These are phyloP conservation scores for Phytopythium ostracodes DNA, from an alignment of 352 stramenopile genomes.

Conservation along the genomic window DNA sequence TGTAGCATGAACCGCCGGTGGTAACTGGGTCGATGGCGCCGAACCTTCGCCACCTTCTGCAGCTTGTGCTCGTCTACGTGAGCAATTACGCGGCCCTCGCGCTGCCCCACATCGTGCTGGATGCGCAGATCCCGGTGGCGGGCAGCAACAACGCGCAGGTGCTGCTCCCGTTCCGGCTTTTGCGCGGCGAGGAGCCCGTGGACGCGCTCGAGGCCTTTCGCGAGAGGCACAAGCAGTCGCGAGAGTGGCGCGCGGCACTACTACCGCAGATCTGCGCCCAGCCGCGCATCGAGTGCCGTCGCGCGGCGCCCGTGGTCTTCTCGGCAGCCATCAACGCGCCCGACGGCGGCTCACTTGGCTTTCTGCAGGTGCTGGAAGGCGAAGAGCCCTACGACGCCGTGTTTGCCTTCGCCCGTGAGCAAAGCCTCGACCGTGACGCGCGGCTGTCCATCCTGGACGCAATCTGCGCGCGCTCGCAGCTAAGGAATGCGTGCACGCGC, in stretches of 20 bases:
- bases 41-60: neutral
- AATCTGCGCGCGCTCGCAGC: constrained; percentile 27
- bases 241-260: constrained; percentile 31
- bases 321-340: constrained; percentile 30
- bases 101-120: neutral
- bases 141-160: neutral
- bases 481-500: constrained; percentile 30
- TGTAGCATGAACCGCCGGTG: neutral
- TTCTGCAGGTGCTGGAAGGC: constrained; percentile 46
- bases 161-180: constrained; percentile 22
- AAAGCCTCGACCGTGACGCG: constrained; percentile 23
- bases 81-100: too few relatives aligned
- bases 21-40: neutral
- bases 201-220: constrained; percentile 53
- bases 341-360: constrained; percentile 22
- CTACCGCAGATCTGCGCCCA: constrained; percentile 35
- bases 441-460: constrained; percentile 34
- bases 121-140: constrained; percentile 4
- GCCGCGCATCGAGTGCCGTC: constrained; percentile 33
- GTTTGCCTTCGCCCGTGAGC: constrained; percentile 28
- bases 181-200: constrained; percentile 41
- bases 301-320: constrained; percentile 35
- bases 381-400: constrained; percentile 50
- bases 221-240: constrained; percentile 23
- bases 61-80: neutral